Conservation (phyloP, 257 asterid genomes). For the Ophiorrhiza pumila region DNA sequence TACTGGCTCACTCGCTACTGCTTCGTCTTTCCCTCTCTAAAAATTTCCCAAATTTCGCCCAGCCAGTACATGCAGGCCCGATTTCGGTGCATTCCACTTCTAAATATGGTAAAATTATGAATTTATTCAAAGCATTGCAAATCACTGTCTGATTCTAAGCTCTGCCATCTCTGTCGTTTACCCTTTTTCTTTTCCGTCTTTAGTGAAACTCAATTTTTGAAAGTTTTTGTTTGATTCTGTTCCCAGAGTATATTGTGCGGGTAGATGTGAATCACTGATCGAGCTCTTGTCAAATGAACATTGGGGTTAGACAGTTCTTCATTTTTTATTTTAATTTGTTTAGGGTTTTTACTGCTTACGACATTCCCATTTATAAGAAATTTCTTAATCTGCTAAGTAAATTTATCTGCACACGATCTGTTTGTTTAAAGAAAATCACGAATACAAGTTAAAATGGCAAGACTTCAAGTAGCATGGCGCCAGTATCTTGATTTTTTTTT, state of each 20-base stretch:
- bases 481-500: background rate
- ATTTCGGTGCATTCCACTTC: too few relatives aligned
- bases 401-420: background rate
- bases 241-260: background rate
- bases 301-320: background rate
- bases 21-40: background rate
- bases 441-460: background rate
- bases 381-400: background rate
- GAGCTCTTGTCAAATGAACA: background rate
- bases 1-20: background rate
- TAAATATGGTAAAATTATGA: background rate
- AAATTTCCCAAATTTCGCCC: background rate
- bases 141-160: background rate
- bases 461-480: slow-evolving; percentile 5
- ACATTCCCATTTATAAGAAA: background rate
- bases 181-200: too few relatives aligned
- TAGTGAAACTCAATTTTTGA: background rate
- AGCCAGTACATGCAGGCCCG: too few relatives aligned
- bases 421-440: background rate
- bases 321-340: background rate
- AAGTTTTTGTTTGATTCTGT: background rate
- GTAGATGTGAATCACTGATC: background rate
- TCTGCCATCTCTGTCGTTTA: background rate
- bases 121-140: background rate
- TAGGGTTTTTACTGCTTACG: slow-evolving; percentile 4